Evolutionary conservation across 2,329 filamentous ascomycete genomes (phyloP).

Genomic region (Pseudogymnoascus sp.): DNA sequence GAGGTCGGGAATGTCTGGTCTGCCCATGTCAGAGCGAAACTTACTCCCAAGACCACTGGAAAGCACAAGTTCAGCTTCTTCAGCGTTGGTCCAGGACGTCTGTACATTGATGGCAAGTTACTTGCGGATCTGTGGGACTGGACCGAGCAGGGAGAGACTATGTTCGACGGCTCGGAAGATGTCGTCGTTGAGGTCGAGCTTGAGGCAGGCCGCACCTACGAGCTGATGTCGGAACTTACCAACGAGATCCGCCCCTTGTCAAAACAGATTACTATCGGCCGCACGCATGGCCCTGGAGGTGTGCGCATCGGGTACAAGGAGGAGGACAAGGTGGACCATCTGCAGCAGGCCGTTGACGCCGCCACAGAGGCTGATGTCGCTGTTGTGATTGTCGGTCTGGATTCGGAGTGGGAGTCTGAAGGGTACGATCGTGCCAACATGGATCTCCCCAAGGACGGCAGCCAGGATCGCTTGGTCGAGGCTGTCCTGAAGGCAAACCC

Average conservation of each 20-base stretch:
- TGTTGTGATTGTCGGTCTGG: conserved; percentile 59
- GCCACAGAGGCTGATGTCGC: conserved; percentile 58
- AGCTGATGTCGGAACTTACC: conserved; percentile 56
- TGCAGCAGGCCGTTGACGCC: conserved; percentile 55
- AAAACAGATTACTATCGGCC: conserved; percentile 48
- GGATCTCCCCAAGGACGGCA: conserved; percentile 48
- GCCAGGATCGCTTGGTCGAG: conserved; percentile 54
- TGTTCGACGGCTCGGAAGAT: conserved; percentile 61
- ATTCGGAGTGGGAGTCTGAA: conserved; percentile 69
- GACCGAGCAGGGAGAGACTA: conserved; percentile 60
- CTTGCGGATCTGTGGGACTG: conserved; percentile 60
- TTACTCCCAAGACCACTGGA: conserved; percentile 51
- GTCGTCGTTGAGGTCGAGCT: conserved; percentile 53
- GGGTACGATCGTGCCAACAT: conserved; percentile 58
- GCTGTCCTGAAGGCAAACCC: conserved; percentile 55
- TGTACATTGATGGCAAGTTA: conserved; percentile 51
- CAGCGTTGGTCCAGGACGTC: conserved; percentile 54
- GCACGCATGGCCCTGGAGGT: conserved; percentile 59
- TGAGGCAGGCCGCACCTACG: conserved; percentile 48
- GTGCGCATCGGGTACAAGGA: conserved; percentile 65
- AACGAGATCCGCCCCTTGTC: conserved; percentile 54
- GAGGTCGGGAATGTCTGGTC: conserved; percentile 55
- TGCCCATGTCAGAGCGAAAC: conserved; percentile 43
- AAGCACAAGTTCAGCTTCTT: conserved; percentile 60
- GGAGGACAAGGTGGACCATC: conserved; percentile 48